phyloP scores from a whole-genome alignment of 1,139 yeast genomes.

The Sporopachydermia cereana region DNA sequence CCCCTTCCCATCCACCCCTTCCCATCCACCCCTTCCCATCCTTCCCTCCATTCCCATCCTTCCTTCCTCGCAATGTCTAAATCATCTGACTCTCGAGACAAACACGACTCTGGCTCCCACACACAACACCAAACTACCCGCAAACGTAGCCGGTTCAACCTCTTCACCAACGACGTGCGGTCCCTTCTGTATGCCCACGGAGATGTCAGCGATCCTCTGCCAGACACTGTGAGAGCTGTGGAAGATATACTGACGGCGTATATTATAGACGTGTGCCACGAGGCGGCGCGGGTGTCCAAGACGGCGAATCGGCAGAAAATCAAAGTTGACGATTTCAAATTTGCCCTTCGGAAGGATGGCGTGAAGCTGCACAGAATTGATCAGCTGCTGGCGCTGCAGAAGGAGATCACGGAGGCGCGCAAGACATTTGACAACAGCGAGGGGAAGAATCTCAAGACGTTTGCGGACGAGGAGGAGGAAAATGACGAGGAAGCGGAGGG shows the following conservation, averaged over 20 bases:
- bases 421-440: slow-evolving; percentile 68
- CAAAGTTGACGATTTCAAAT: slow-evolving; percentile 79
- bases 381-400: slow-evolving; percentile 64
- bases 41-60: too few species aligned
- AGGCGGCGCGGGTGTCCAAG: slow-evolving; percentile 41
- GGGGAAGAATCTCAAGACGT: slow-evolving; percentile 28
- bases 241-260: slow-evolving; percentile 81
- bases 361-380: slow-evolving; percentile 75
- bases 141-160: slow-evolving; percentile 17
- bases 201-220: slow-evolving; percentile 67
- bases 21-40: too few species aligned
- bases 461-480: slow-evolving; percentile 21
- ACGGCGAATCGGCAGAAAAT: slow-evolving; percentile 57
- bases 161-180: slow-evolving; percentile 57
- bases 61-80: neutral
- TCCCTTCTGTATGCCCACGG: slow-evolving; percentile 78
- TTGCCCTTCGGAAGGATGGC: slow-evolving; percentile 74
- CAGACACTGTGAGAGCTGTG: slow-evolving; percentile 63
- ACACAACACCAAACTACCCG: neutral
- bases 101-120: neutral
- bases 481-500: slow-evolving; percentile 24
- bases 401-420: slow-evolving; percentile 67
- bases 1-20: too few species aligned
- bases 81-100: neutral
- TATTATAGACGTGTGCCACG: slow-evolving; percentile 55